phyloP scores from a whole-genome alignment of 1,284 basidiomycete genomes.

The Boletellus deceptivus region DNA sequence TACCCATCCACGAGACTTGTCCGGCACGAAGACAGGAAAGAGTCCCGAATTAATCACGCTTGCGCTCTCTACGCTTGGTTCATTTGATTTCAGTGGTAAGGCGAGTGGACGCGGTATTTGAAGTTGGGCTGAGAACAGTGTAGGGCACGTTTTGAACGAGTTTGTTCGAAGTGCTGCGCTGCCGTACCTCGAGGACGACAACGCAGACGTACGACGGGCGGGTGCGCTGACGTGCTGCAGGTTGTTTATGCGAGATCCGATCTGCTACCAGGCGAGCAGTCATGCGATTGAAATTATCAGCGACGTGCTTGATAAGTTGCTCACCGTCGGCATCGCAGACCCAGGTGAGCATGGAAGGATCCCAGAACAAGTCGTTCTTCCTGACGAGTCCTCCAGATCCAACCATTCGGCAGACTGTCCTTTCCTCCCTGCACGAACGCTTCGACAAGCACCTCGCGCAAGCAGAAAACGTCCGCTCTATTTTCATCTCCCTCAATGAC shows the following conservation, averaged over 20 bases:
- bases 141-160: slow-evolving; percentile 92
- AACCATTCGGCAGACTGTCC: slow-evolving; percentile 83
- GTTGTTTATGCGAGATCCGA: slow-evolving; percentile 92
- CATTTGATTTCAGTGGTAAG: slow-evolving; percentile 92
- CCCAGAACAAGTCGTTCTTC: background rate
- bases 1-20: slow-evolving; percentile 56
- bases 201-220: slow-evolving; percentile 84
- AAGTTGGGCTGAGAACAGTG: slow-evolving; percentile 12
- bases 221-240: slow-evolving; percentile 93
- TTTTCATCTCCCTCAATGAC: slow-evolving; percentile 98
- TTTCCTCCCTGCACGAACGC: slow-evolving; percentile 86
- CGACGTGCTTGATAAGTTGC: slow-evolving; percentile 94
- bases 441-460: slow-evolving; percentile 99
- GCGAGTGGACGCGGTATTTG: slow-evolving; percentile 4
- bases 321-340: slow-evolving; percentile 97
- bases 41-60: slow-evolving; percentile 79
- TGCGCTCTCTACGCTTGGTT: slow-evolving; percentile 85
- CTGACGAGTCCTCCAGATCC: slow-evolving; percentile 52
- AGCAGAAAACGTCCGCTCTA: slow-evolving; percentile 94
- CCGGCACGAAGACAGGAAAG: slow-evolving; percentile 49
- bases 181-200: slow-evolving; percentile 94
- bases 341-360: slow-evolving; percentile 60
- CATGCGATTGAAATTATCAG: slow-evolving; percentile 98
- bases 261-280: slow-evolving; percentile 94
- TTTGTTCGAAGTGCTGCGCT: slow-evolving; percentile 93